phyloP scores from a whole-genome alignment of 1,284 basidiomycete species.

The Schizopora paradoxa region DNA sequence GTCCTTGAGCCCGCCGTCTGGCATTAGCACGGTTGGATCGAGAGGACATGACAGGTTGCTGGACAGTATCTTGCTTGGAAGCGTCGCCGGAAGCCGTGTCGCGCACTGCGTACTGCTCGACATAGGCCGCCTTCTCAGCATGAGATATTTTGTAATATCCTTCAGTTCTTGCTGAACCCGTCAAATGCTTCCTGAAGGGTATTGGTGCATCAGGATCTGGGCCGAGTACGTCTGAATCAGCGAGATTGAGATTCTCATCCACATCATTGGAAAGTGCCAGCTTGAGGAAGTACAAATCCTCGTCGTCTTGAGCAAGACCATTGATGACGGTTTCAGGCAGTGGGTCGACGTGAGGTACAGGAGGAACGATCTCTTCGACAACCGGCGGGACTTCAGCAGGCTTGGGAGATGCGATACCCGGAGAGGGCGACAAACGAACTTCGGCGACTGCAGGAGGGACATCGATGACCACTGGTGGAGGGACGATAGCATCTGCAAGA shows the following conservation, averaged over 20 bases:
- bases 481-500: slow-evolving; percentile 48
- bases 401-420: slow-evolving; percentile 40
- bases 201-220: slow-evolving; percentile 30
- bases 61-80: slow-evolving; percentile 37
- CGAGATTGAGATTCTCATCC: slow-evolving; percentile 28
- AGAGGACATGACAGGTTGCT: slow-evolving; percentile 67
- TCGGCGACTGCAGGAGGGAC: slow-evolving; percentile 45
- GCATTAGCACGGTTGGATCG: slow-evolving; percentile 92
- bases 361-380: slow-evolving; percentile 27
- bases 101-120: slow-evolving; percentile 70
- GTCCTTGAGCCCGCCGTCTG: slow-evolving; percentile 87
- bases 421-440: slow-evolving; percentile 42
- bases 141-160: slow-evolving; percentile 94
- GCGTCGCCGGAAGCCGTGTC: slow-evolving; percentile 35
- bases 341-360: slow-evolving; percentile 39
- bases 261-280: slow-evolving; percentile 47
- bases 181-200: slow-evolving; percentile 63
- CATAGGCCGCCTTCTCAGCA: slow-evolving; percentile 87
- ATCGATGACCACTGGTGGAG: slow-evolving; percentile 45
- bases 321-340: slow-evolving; percentile 52
- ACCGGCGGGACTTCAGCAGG: slow-evolving; percentile 25
- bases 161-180: slow-evolving; percentile 86
- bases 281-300: slow-evolving; percentile 85
- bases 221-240: slow-evolving; percentile 29
- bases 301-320: slow-evolving; percentile 79